These are phyloP conservation scores for Noccaea bulbosa DNA, from an alignment of 345 rosid genomes.

Conservation along the genomic window DNA sequence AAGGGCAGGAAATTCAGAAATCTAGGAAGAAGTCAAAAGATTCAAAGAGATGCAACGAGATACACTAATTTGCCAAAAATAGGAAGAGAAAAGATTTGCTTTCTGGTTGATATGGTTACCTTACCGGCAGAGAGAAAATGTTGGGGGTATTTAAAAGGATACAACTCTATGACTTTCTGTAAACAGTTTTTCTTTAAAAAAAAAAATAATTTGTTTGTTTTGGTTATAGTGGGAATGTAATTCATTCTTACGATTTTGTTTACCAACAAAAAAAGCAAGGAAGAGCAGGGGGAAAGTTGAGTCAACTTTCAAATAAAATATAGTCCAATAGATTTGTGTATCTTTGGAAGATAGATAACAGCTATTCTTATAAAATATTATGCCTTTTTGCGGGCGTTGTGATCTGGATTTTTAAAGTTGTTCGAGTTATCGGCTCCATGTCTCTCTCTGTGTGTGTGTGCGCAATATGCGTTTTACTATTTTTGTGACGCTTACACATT, in stretches of 20 bases:
- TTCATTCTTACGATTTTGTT: not conserved
- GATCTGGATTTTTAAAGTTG: not conserved
- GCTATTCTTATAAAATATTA: not conserved
- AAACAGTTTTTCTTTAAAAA: not conserved
- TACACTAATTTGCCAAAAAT: constrained; percentile 1
- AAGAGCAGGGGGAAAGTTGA: not conserved
- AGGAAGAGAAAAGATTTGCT: constrained; percentile 24
- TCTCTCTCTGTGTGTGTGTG: not conserved
- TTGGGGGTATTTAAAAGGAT: constrained; percentile 8
- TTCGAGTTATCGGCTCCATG: constrained; percentile 28
- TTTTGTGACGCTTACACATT: not conserved
- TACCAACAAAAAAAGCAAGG: constrained; percentile 10
- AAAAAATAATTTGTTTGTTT: not conserved
- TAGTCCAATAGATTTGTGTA: constrained; percentile 19
- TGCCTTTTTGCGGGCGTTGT: not conserved
- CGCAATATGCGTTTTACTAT: not conserved
- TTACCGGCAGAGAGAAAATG: constrained; percentile 28
- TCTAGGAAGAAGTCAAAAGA: not conserved
- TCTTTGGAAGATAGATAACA: constrained; percentile 8
- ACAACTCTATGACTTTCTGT: constrained; percentile 2
- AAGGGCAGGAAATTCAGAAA: constrained; percentile 23
- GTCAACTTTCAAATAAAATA: constrained; percentile 18
- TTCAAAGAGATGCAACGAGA: constrained; percentile 30
- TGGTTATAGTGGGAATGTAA: constrained; percentile 11
- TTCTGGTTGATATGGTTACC: constrained; percentile 10